Evolutionary conservation across 2,329 filamentous ascomycete genomes (phyloP), one percentile per base, ranked within the genome.

Genomic region (Scedosporium boydii): DNA sequence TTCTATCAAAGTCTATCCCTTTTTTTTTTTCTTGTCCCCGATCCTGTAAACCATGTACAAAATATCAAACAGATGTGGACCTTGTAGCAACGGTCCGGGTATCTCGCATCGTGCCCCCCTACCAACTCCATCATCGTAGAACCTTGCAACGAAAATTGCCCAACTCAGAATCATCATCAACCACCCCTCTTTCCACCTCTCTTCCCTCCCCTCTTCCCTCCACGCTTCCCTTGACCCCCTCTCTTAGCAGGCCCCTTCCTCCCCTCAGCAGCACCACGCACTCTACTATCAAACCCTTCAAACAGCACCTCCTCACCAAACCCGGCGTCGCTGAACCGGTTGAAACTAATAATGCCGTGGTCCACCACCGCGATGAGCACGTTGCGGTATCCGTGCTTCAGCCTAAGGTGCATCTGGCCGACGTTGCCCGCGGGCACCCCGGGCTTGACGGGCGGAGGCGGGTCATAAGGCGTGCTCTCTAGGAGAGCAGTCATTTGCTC

Each of bases 361-460:
- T 98, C 95, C 41, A 97, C 92, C 2, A 98, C 84, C 0, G 93
- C 95, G 26, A 99, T 73, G 41, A 97, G 79, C 38, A 95, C 89
- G 73, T 91, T 95, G 66, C 91, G 84, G 72, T 88, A 87, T 1
- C 92, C 95, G 69, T 96, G 87, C 74, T 92, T 93, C 66, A 98
- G 77, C 64, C 90, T 86, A 69, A 87, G 84, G 70, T 96, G 95
- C 66, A 93, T 74, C 71, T 71, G 78, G 69, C 70, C 84, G 71
- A 74, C 79, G 56, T 64, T 79, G 66, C 56, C 72, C 65, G 48
- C 48, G n/a, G 67, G 63, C 44, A 72, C 71, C 69, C 70, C 71
- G 3, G 68, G 66, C 60, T 70, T 66, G 4, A 67, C 68, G 7
- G 63, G 63, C 38, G 80, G 70, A 0, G 84, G 88, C 1, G 87